phyloP scores from a whole-genome alignment of 2,329 filamentous ascomycete species.

The Aspergillus pseudoviridinutans region DNA sequence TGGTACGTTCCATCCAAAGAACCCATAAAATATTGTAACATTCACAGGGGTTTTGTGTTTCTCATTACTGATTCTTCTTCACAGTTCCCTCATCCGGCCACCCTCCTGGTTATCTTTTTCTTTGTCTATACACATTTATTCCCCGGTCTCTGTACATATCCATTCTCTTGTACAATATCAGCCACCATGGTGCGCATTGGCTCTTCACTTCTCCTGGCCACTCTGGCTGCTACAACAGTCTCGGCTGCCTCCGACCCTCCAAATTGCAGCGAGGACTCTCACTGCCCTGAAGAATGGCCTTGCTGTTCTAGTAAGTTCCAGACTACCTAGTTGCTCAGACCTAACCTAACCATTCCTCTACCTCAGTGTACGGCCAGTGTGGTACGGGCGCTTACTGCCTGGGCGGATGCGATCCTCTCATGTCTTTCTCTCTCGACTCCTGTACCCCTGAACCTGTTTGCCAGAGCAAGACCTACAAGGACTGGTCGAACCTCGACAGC shows the following conservation, averaged over 20 bases:
- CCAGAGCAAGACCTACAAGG: slow-evolving; percentile 64
- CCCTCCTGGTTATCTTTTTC: not conserved
- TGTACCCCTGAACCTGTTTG: slow-evolving; percentile 84
- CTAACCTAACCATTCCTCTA: not conserved
- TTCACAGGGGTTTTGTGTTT: not conserved
- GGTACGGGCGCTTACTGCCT: slow-evolving; percentile 93
- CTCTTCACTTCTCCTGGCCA: slow-evolving; percentile 30
- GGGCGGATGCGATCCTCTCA: slow-evolving; percentile 86
- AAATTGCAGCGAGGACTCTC: slow-evolving; percentile 43
- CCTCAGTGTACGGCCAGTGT: slow-evolving; percentile 81
- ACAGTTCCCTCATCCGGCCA: not conserved
- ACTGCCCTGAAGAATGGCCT: slow-evolving; percentile 69
- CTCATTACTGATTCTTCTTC: not conserved
- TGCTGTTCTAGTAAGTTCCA: slow-evolving; percentile 73
- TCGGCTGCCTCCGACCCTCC: slow-evolving; percentile 21
- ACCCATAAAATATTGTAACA: not conserved
- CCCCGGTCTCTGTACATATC: not conserved
- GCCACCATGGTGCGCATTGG: slow-evolving; percentile 35
- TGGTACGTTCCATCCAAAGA: not conserved
- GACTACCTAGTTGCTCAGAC: not conserved
- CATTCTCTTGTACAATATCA: slow-evolving; percentile 7
- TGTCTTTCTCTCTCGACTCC: slow-evolving; percentile 76
- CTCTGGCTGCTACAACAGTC: slow-evolving; percentile 30
- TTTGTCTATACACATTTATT: not conserved
- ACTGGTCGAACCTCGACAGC: slow-evolving; percentile 66